phyloP scores from a whole-genome alignment of 129 eudicot species.

The Cynara cardunculus region DNA sequence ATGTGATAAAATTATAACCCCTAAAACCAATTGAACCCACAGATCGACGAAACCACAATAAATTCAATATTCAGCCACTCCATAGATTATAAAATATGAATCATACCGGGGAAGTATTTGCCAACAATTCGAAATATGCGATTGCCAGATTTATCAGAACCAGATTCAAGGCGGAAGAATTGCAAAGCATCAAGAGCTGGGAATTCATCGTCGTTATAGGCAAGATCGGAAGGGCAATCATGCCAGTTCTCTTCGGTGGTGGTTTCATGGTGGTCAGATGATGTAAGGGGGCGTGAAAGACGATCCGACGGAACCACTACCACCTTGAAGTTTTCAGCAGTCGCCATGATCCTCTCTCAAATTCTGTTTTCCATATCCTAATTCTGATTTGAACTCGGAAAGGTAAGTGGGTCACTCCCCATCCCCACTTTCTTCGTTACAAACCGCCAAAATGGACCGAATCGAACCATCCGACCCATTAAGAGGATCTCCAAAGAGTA shows the following conservation, averaged over 20 bases:
- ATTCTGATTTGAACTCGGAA: not conserved
- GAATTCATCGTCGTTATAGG: conserved; percentile 56
- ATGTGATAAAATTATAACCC: not conserved
- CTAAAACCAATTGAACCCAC: not conserved
- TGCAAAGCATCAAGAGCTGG: conserved; percentile 80
- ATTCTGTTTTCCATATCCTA: not conserved
- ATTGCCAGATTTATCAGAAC: conserved; percentile 64
- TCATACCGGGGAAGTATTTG: conserved; percentile 79
- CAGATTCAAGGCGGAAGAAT: conserved; percentile 60
- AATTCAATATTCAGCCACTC: not conserved
- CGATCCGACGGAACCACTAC: conserved; percentile 74
- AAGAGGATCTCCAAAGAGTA: too few relatives aligned
- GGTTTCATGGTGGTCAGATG: conserved; percentile 10
- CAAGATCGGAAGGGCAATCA: conserved; percentile 58
- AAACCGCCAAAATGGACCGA: too few relatives aligned
- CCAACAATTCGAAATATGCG: conserved; percentile 87
- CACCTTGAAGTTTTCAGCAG: conserved; percentile 70
- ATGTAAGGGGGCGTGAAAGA: conserved; percentile 53
- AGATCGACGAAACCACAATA: not conserved
- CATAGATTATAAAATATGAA: not conserved
- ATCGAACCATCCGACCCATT: too few relatives aligned
- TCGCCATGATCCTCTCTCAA: conserved; percentile 8
- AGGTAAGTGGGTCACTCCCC: not conserved
- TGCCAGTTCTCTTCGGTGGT: conserved; percentile 58
- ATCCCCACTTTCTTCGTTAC: not conserved